Base-by-base conservation (phyloP, 345 rosid genomes). In the Hibiscus tridactylites region DNA sequence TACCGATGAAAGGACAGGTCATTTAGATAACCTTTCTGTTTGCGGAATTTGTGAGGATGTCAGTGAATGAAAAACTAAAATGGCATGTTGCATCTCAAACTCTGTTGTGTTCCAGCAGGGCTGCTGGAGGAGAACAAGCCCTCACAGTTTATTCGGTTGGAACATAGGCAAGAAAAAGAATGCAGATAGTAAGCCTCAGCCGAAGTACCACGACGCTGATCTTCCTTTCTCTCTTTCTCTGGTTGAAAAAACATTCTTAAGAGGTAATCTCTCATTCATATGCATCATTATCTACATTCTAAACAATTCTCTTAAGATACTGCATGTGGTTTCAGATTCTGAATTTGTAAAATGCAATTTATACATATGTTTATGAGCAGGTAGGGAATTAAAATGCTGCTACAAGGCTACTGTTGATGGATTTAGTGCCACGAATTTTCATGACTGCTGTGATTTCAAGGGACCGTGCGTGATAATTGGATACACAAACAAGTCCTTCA, bases 401-500 rank as follows among this genome's bases (percentile, higher is more conserved):
- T 93, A 87, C 67, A 85, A 80, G 73, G 98, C 92, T 57, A 86
- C 79, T 54, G 71, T 79, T 39, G 96, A 91, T 73, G 97, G 98
- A 70, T 89, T 88, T 72, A 80, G 96, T 65, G 98, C 97, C n/a
- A 76, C 85, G 2, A 84, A 82, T 26, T 93, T 93, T 76, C 98
- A 93, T 21, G 80, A 80, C 31, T 86, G 86, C 71, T 77, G 91
- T 72, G 94, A 91, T 79, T 91, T 91, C 89, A 88, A 90, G 83
- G 96, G 98, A 44, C 97, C 97, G 9, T 93, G 96, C 74, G 97
- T 93, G 65, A 84, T 93, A 26, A 85, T 91, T 54, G 97, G 92
- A 59, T 87, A 86, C 74, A 89, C 96, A 54, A 73, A 83, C 74
- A 81, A 78, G 74, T 74, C 85, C 72, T 87, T 88, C 86, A 89